Percentiles rank a stretch among this genome's conserved stretches.
Evolutionary conservation across 768 basidiomycete genomes (phyloP).

Genomic region (Glaciozyma martinii): DNA sequence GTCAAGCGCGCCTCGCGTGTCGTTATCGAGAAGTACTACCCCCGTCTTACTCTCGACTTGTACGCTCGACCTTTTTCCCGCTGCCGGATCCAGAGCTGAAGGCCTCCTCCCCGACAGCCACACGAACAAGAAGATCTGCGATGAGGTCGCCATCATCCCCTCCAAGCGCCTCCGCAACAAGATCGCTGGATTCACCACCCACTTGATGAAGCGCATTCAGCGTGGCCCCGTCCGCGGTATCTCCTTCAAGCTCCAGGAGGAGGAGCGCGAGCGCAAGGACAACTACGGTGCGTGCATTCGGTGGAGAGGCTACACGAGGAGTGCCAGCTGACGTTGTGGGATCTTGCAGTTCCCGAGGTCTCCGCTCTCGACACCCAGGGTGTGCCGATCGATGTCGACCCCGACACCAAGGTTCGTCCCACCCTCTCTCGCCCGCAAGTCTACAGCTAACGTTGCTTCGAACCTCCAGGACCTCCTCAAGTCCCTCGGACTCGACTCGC

Average conservation of each 20-base stretch:
- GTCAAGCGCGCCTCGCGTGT: slow-evolving; percentile 98
- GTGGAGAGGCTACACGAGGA: not conserved
- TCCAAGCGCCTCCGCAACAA: slow-evolving; percentile 99
- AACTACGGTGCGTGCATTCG: slow-evolving; percentile 51
- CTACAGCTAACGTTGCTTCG: not conserved
- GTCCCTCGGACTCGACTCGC: slow-evolving; percentile 87
- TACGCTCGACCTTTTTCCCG: slow-evolving; percentile 42
- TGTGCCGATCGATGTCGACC: slow-evolving; percentile 71
- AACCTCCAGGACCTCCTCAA: slow-evolving; percentile 68
- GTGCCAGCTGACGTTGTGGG: not conserved
- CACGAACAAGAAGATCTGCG: slow-evolving; percentile 46
- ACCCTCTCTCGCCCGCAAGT: not conserved
- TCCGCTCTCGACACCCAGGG: slow-evolving; percentile 80
- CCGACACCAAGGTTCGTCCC: slow-evolving; percentile 75
- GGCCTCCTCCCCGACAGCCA: slow-evolving; percentile 17
- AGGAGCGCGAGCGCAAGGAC: slow-evolving; percentile 98
- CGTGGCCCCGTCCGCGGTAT: slow-evolving; percentile 97
- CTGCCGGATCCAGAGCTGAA: not conserved
- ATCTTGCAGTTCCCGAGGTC: slow-evolving; percentile 67
- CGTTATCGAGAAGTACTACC: slow-evolving; percentile 99
- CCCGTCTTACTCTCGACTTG: slow-evolving; percentile 98
- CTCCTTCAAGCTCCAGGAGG: slow-evolving; percentile 99
- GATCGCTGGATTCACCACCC: slow-evolving; percentile 98
- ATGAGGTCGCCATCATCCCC: slow-evolving; percentile 62
- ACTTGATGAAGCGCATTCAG: slow-evolving; percentile 99